Conservation (phyloP, 116 monocot species). For the Trichopus zeylanicus region DNA sequence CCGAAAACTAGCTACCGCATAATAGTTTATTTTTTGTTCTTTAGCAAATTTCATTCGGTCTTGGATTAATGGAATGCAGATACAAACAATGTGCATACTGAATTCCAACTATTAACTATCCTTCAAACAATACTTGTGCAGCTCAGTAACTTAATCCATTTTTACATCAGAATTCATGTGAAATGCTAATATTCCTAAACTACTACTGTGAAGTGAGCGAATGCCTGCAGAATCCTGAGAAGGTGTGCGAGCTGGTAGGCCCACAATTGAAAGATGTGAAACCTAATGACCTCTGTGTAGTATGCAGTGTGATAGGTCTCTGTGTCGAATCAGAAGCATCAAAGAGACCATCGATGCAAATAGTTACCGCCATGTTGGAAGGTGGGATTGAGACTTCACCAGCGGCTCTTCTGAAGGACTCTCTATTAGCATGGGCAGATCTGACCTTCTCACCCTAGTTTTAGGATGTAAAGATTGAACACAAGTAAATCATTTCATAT, state of each 20-base stretch:
- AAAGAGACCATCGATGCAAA: slow-evolving; percentile 77
- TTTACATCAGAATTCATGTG: background rate
- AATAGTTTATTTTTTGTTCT: too few relatives aligned
- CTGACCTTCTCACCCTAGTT: slow-evolving; percentile 41
- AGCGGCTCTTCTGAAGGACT: slow-evolving; percentile 44
- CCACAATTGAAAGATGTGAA: slow-evolving; percentile 62
- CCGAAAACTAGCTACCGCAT: too few relatives aligned
- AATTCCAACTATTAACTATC: too few relatives aligned
- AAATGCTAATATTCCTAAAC: background rate
- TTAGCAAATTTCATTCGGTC: too few relatives aligned
- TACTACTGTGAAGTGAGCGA: slow-evolving; percentile 40
- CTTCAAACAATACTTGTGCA: too few relatives aligned
- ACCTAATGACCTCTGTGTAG: slow-evolving; percentile 44
- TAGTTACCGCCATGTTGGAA: slow-evolving; percentile 67
- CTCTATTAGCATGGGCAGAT: slow-evolving; percentile 72
- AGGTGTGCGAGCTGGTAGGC: slow-evolving; percentile 50
- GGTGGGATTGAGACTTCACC: slow-evolving; percentile 68
- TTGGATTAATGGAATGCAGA: too few relatives aligned
- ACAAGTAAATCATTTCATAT: background rate
- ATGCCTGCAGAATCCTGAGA: slow-evolving; percentile 44
- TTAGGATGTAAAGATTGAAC: slow-evolving; percentile 14
- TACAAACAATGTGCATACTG: too few relatives aligned
- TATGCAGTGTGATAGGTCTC: slow-evolving; percentile 57
- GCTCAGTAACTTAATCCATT: too few relatives aligned
- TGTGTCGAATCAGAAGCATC: slow-evolving; percentile 59